These are phyloP conservation scores for Hymenoscyphus scutula DNA, from an alignment of 2,329 filamentous ascomycete species.

Conservation along the genomic window DNA sequence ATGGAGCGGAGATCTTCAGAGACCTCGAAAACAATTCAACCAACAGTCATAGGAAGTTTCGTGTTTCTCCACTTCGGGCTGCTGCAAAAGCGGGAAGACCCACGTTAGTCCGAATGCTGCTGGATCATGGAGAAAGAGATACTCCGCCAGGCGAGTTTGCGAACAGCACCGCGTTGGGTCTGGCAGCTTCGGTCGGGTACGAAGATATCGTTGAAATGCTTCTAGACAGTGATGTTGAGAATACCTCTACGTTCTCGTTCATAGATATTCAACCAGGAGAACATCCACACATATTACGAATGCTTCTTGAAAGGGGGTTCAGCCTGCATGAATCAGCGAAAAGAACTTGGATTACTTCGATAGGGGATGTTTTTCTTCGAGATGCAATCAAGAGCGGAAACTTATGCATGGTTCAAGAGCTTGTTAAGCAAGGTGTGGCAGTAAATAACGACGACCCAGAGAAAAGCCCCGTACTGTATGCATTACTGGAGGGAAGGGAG, in stretches of 20 bases:
- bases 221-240: not conserved
- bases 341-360: not conserved
- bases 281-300: not conserved
- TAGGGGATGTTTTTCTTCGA: not conserved
- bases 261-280: not conserved
- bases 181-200: not conserved
- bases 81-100: not conserved
- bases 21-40: no score
- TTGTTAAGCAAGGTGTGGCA: not conserved
- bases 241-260: not conserved
- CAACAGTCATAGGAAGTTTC: no score
- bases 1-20: not conserved
- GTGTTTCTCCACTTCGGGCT: not conserved
- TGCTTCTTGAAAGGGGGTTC: not conserved
- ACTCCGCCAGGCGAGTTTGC: no score
- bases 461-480: not conserved
- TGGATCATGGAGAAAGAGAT: not conserved
- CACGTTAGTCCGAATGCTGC: not conserved
- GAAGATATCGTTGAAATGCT: conserved; percentile 3
- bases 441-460: not conserved
- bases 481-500: not conserved
- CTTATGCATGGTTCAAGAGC: conserved; percentile 2
- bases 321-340: no score
- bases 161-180: not conserved
- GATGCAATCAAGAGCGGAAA: not conserved